A percentile compares a stretch with the other conserved stretches of the same genome.
Conservation (phyloP, 306 rosid genomes). For the Rosa persica region DNA sequence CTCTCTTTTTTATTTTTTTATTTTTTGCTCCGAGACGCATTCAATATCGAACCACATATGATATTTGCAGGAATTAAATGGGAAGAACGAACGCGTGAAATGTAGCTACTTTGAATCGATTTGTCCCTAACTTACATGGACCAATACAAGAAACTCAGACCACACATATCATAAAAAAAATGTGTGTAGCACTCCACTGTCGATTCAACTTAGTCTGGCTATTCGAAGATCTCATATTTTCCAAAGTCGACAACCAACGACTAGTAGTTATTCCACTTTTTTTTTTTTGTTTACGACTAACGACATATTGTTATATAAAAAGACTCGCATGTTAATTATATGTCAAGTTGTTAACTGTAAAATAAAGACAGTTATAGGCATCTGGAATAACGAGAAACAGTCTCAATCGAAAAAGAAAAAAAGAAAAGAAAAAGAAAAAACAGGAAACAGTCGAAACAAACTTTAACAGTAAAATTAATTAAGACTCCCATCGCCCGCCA, state of each 20-base stretch:
- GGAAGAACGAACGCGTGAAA: not conserved
- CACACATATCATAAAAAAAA: not conserved
- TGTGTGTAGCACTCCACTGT: not conserved
- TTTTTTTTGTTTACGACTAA: not conserved
- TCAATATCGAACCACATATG: not conserved
- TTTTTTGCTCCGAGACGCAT: no score
- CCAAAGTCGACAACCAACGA: not conserved
- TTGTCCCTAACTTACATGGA: not conserved
- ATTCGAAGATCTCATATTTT: not conserved
- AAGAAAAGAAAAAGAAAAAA: not conserved
- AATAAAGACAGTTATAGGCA: not conserved
- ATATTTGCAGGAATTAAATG: not conserved
- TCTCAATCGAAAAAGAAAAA: no score
- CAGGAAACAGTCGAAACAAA: not conserved
- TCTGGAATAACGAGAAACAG: not conserved
- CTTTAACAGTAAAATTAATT: not conserved
- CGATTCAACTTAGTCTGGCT: not conserved
- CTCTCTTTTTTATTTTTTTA: no score
- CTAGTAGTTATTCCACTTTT: not conserved
- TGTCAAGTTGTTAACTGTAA: not conserved
- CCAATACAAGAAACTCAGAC: not conserved
- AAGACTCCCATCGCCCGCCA: slow-evolving; percentile 24
- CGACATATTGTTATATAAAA: not conserved
- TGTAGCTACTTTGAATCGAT: not conserved
- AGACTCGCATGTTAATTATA: not conserved